Conservation (phyloP, 768 basidiomycete species). For the Pleurotus eryngii region DNA sequence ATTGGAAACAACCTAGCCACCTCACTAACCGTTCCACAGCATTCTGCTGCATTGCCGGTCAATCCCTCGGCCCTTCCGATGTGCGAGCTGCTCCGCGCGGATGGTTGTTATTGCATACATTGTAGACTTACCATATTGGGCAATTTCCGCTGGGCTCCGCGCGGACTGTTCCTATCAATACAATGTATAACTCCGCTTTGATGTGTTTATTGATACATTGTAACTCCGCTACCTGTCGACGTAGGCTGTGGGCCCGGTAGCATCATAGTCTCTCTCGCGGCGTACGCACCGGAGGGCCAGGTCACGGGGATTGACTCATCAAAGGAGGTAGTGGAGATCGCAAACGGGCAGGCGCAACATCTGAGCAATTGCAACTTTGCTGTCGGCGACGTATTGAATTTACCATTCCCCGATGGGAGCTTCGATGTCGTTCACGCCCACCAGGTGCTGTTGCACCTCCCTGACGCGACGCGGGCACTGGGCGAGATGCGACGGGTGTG, state of each 20-base stretch:
- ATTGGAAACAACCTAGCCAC: too few species aligned
- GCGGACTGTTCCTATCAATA: too few species aligned
- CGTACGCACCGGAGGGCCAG: constrained; percentile 33
- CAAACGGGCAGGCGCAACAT: constrained; percentile 23
- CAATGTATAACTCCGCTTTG: too few species aligned
- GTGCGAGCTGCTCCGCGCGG: too few species aligned
- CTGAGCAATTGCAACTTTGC: constrained; percentile 35
- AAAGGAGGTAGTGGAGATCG: constrained; percentile 30
- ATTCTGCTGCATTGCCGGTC: too few species aligned
- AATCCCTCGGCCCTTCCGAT: too few species aligned
- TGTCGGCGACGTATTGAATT: constrained; percentile 32
- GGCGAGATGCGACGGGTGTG: constrained; percentile 47
- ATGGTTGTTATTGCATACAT: too few species aligned
- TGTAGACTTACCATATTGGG: too few species aligned
- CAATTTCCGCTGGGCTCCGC: too few species aligned
- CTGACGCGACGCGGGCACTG: constrained; percentile 35
- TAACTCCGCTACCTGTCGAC: too few species aligned
- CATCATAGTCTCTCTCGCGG: constrained; percentile 43
- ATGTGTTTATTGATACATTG: too few species aligned
- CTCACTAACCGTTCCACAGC: too few species aligned
- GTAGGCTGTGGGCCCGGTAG: constrained; percentile 52
- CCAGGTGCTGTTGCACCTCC: constrained; percentile 47
- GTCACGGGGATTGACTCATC: constrained; percentile 41
- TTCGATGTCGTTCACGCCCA: constrained; percentile 51
- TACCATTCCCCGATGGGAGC: constrained; percentile 33